Evolutionary conservation across 139 green algal genomes (phyloP).

Genomic region (Auxenochlorella pyrenoidosa): DNA sequence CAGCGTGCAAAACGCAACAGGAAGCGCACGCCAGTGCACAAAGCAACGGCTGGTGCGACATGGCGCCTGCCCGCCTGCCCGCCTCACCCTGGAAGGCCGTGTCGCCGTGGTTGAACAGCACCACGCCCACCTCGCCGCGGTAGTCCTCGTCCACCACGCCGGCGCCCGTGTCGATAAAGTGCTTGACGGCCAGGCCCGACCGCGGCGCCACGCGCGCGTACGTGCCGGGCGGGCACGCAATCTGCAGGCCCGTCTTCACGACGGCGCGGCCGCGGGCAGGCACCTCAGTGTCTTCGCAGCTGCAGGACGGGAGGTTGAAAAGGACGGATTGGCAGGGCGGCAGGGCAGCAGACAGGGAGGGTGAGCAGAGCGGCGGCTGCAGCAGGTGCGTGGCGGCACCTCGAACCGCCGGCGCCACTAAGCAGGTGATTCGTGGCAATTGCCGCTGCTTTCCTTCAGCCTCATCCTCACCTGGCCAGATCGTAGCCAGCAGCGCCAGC

Average conservation of each 20-base stretch:
- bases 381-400: not conserved
- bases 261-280: constrained; percentile 87
- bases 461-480: constrained; percentile 73
- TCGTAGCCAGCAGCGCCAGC: constrained; percentile 93
- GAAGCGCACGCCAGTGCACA: no score
- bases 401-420: no score
- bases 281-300: constrained; percentile 85
- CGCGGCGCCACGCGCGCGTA: constrained; percentile 96
- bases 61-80: no score
- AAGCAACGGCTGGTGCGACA: no score
- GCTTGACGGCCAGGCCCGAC: constrained; percentile 95
- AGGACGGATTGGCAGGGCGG: not conserved
- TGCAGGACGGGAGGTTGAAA: constrained; percentile 46
- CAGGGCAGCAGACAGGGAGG: not conserved
- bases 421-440: no score
- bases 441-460: no score
- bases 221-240: constrained; percentile 89
- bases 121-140: constrained; percentile 90
- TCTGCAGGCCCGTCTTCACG: constrained; percentile 90
- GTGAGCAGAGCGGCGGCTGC: not conserved
- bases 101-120: constrained; percentile 98
- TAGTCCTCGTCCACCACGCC: constrained; percentile 99
- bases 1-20: no score
- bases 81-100: constrained; percentile 81
- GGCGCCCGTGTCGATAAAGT: constrained; percentile 97